Evolutionary conservation across 257 asterid species (phyloP), one percentile per base, ranked within the genome.

Genomic region (Buddleja alternifolia): DNA sequence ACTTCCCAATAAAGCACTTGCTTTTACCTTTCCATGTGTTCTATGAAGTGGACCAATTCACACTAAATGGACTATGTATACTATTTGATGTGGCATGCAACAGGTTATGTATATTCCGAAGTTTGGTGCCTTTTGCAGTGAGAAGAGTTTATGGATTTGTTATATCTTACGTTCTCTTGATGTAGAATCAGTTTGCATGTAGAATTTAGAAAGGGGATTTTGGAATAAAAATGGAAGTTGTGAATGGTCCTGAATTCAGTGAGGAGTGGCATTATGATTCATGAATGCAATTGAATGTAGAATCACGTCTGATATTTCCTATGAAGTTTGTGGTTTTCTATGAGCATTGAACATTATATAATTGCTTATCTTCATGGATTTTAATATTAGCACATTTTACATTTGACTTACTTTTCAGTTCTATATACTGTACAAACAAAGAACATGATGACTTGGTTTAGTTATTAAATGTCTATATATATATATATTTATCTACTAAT

Each of bases 161-260:
- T 58, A 37, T 59, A 20, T 71, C 66, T 68, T 41, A 32, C 44
- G 3, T 36, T 39, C 42, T 52, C 64, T n/a, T n/a, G 61, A 29
- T 60, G 54, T 56, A 58, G 41, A 54, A 50, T 69, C 32, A 32
- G n/a, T 54, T 57, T 56, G 55, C 46, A 59, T 42, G 66, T 66
- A 54, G 66, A 39, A n/a, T 14, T 32, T 41, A 48, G 52, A 74
- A 61, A 52, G 39, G 47, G 21, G 25, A 56, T 23, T 11, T 66
- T 62, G 47, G 67, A 70, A 55, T 52, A 17, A 63, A 58, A 25
- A 61, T 61, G 59, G 46, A 45, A 51, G 66, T 66, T 68, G 51
- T 40, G 51, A 56, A 37, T 24, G n/a, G 47, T 32, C 66, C 41
- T 52, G 20, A 54, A 39, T 44, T 52, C 62, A 32, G 39, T 29